A percentile compares a stretch with the other conserved stretches of the same genome.
These are phyloP conservation scores for Ilyonectria mors-panacis DNA, from an alignment of 2,329 filamentous ascomycete genomes.

Conservation along the genomic window DNA sequence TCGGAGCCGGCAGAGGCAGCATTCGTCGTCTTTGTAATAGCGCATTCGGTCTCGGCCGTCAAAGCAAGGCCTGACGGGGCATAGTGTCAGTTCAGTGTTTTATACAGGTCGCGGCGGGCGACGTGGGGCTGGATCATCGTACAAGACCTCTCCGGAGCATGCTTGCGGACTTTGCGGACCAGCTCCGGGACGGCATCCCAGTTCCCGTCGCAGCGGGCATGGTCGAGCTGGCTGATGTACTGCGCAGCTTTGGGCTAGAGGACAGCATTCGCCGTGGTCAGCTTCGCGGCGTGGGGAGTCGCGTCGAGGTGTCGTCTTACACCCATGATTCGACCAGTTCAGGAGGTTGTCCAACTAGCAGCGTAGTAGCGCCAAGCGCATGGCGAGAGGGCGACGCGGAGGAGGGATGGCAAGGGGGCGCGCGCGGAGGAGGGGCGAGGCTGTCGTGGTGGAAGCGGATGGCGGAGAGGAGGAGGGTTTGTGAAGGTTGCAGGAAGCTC, in stretches of 20 bases:
- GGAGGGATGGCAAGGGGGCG: conserved; percentile 4
- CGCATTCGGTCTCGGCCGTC: conserved; percentile 78
- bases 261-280: conserved; percentile 39
- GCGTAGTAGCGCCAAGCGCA: conserved; percentile 41
- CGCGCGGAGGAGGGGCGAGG: background rate
- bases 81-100: conserved; percentile 28
- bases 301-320: conserved; percentile 47
- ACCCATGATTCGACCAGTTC: conserved; percentile 54
- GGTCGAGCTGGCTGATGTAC: conserved; percentile 87
- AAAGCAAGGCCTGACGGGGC: conserved; percentile 72
- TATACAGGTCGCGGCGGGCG: conserved; percentile 14
- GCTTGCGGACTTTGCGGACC: conserved; percentile 93
- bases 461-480: background rate
- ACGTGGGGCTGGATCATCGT: conserved; percentile 54
- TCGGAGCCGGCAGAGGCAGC: conserved; percentile 46
- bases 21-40: conserved; percentile 70
- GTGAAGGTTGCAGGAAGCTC: background rate
- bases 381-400: conserved; percentile 32
- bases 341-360: conserved; percentile 49
- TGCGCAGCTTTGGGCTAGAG: conserved; percentile 79
- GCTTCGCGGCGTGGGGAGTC: conserved; percentile 28
- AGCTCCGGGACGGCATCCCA: conserved; percentile 92
- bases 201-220: conserved; percentile 87
- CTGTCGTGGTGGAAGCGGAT: background rate
- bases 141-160: conserved; percentile 90